These are phyloP conservation scores for Brassica nigra DNA, from an alignment of 345 rosid genomes.

Conservation along the genomic window DNA sequence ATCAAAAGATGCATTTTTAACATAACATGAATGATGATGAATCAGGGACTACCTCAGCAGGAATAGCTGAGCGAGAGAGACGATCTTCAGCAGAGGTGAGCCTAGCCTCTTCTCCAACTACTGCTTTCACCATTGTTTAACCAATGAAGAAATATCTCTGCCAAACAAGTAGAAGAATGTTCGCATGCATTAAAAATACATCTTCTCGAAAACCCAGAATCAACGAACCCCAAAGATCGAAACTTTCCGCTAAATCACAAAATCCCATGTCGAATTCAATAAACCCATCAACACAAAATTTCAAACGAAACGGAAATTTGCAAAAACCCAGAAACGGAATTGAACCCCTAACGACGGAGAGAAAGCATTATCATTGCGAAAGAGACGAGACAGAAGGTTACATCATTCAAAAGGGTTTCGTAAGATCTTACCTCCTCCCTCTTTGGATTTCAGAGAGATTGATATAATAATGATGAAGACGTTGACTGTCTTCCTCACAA, in stretches of 20 bases:
- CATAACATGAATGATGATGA: background rate
- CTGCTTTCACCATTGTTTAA: conserved; percentile 76
- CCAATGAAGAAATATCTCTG: background rate
- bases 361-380: background rate
- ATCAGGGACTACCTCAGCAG: conserved; percentile 57
- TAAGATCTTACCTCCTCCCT: conserved; percentile 21
- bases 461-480: background rate
- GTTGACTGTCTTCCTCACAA: background rate
- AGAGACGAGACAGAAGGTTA: background rate
- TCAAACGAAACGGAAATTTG: background rate
- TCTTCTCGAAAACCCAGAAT: background rate
- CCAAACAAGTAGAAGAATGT: background rate
- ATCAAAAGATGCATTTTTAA: background rate
- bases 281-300: background rate
- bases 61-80: conserved; percentile 65
- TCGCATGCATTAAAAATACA: background rate
- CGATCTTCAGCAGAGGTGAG: conserved; percentile 73
- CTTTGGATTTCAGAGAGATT: background rate
- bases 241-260: background rate
- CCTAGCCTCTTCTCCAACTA: conserved; percentile 76
- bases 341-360: background rate
- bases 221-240: background rate
- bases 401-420: background rate
- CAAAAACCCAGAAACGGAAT: conserved; percentile 26
- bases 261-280: background rate